A percentile compares a stretch with the other conserved stretches of the same genome.
These are phyloP conservation scores for Guadua angustifolia DNA, from an alignment of 176 grass and related monocot species.

Conservation along the genomic window DNA sequence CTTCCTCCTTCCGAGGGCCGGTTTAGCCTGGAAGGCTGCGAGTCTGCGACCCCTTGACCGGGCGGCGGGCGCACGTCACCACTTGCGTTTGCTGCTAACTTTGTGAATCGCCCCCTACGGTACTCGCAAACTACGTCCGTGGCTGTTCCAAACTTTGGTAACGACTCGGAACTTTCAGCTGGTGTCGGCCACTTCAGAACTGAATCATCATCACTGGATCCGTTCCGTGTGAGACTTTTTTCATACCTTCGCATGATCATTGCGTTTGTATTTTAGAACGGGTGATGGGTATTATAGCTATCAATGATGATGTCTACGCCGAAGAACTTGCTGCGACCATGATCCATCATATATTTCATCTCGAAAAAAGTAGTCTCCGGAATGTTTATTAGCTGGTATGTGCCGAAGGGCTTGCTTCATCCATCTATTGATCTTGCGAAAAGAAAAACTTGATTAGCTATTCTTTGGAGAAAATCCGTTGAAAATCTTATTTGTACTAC, in stretches of 20 bases:
- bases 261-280: neutral
- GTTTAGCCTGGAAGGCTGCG: neutral
- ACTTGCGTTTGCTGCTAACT: neutral
- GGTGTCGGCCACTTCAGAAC: conserved; percentile 1
- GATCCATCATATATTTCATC: neutral
- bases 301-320: no score
- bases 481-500: neutral
- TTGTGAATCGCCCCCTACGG: neutral
- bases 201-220: neutral
- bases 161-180: neutral
- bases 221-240: neutral
- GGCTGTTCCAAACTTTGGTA: no score
- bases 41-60: neutral
- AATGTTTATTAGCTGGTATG: neutral
- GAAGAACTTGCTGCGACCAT: neutral
- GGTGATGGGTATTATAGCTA: neutral
- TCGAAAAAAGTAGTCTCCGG: neutral
- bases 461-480: neutral
- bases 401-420: neutral
- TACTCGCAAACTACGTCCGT: neutral
- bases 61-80: neutral
- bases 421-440: neutral
- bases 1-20: conserved; percentile 56
- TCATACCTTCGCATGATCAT: neutral
- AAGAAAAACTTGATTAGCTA: neutral